A percentile compares a stretch with the other conserved stretches of the same genome.
phyloP scores from a whole-genome alignment of 305 asterid species.

The Solanum hybrid region DNA sequence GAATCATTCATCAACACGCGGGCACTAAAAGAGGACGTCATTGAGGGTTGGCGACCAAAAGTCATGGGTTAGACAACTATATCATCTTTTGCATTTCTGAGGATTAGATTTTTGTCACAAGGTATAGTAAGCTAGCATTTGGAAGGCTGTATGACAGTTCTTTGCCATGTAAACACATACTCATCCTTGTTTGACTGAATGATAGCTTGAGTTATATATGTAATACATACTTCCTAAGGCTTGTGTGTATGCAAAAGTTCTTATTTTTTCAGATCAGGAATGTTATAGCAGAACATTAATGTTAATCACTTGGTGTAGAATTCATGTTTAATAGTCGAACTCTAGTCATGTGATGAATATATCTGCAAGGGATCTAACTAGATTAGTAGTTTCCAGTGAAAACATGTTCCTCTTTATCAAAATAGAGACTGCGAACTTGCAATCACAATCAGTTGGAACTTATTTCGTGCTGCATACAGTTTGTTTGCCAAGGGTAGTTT shows the following conservation, averaged over 20 bases:
- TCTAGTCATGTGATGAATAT: not conserved
- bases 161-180: not conserved
- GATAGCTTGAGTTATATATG: not conserved
- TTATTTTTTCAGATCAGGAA: not conserved
- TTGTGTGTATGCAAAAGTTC: not conserved
- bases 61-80: slow-evolving; percentile 46
- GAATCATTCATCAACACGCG: slow-evolving; percentile 74
- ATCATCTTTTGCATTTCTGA: not conserved
- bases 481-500: not conserved
- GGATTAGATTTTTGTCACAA: not conserved
- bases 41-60: slow-evolving; percentile 90
- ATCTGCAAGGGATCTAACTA: not conserved
- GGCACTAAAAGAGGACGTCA: slow-evolving; percentile 59
- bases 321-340: too few relatives aligned
- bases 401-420: not conserved
- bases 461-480: not conserved
- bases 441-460: not conserved
- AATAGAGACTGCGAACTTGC: not conserved
- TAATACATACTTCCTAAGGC: not conserved
- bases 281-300: not conserved
- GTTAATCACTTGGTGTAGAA: not conserved
- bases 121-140: not conserved
- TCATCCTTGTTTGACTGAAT: not conserved
- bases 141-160: not conserved
- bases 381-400: not conserved